phyloP scores from a whole-genome alignment of 805 yeast species.

The Ogataea naganishii region DNA sequence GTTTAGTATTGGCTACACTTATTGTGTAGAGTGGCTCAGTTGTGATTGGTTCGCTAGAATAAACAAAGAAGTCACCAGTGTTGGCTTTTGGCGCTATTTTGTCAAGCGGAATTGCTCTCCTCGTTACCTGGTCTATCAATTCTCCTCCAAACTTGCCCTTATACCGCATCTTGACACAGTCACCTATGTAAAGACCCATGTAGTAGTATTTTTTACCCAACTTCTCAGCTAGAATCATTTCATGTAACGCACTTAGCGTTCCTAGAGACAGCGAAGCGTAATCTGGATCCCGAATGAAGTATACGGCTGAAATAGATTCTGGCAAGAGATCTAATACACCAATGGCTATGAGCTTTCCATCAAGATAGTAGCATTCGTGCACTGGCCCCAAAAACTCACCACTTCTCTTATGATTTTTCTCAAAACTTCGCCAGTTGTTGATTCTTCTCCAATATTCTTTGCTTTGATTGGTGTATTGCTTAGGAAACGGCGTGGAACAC shows the following conservation, averaged over 20 bases:
- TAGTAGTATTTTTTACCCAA: conserved; percentile 52
- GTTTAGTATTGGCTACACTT: too few relatives aligned
- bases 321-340: conserved; percentile 76
- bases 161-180: conserved; percentile 76
- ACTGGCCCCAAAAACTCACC: conserved; percentile 43
- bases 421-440: conserved; percentile 28
- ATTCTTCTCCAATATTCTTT: conserved; percentile 31
- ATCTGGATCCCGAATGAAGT: conserved; percentile 84
- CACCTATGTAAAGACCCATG: conserved; percentile 73
- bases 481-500: conserved; percentile 55
- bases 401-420: conserved; percentile 3
- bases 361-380: conserved; percentile 71
- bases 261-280: conserved; percentile 65
- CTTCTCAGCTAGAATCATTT: conserved; percentile 44
- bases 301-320: conserved; percentile 69
- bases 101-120: conserved; percentile 32
- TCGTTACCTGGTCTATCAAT: conserved; percentile 45
- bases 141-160: conserved; percentile 76
- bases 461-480: background rate
- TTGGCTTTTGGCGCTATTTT: too few relatives aligned
- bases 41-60: too few relatives aligned
- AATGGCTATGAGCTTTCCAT: conserved; percentile 58
- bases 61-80: too few relatives aligned
- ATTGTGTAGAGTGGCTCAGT: too few relatives aligned
- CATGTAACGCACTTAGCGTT: conserved; percentile 66